A percentile compares a stretch with the other conserved stretches of the same genome.
Evolutionary conservation across 495 filamentous ascomycete species (phyloP).

Genomic region (Talaromyces nanjingensis): DNA sequence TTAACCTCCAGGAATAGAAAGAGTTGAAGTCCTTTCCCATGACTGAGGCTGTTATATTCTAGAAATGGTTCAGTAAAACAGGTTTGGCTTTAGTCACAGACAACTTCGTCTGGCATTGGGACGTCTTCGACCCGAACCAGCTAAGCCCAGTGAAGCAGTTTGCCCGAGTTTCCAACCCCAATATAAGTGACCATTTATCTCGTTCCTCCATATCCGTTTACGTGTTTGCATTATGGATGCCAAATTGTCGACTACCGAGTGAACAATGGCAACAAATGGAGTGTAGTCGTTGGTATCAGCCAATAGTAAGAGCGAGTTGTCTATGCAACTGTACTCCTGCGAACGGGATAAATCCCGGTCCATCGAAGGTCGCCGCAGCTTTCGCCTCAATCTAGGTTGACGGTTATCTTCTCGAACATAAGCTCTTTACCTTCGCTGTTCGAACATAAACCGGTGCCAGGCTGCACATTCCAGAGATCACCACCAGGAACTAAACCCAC

Average conservation of each 20-base stretch:
- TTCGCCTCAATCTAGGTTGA: slow-evolving; percentile 88
- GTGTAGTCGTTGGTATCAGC: slow-evolving; percentile 93
- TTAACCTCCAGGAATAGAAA: slow-evolving; percentile 79
- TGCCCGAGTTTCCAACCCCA: slow-evolving; percentile 82
- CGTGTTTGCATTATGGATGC: slow-evolving; percentile 56
- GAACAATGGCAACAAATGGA: slow-evolving; percentile 94
- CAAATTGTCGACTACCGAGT: slow-evolving; percentile 99
- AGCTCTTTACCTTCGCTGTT: slow-evolving; percentile 94
- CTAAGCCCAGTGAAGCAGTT: slow-evolving; percentile 80
- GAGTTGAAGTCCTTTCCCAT: slow-evolving; percentile 93
- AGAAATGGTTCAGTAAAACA: slow-evolving; percentile 95
- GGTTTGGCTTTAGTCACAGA: slow-evolving; percentile 86
- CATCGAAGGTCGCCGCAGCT: slow-evolving; percentile 93
- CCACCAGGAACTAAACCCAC: slow-evolving; percentile 76
- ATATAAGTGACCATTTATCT: slow-evolving; percentile 45
- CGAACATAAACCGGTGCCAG: slow-evolving; percentile 84
- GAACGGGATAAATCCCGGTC: slow-evolving; percentile 94
- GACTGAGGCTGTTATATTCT: slow-evolving; percentile 95
- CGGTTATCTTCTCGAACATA: slow-evolving; percentile 80
- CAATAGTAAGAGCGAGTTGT: slow-evolving; percentile 86
- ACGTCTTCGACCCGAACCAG: slow-evolving; percentile 77
- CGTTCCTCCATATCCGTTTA: background rate
- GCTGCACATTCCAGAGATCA: slow-evolving; percentile 96
- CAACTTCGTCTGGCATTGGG: slow-evolving; percentile 89
- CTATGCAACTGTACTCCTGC: slow-evolving; percentile 93